Conservation (phyloP, 768 basidiomycete species). For the Leccinum fibrillosum region DNA sequence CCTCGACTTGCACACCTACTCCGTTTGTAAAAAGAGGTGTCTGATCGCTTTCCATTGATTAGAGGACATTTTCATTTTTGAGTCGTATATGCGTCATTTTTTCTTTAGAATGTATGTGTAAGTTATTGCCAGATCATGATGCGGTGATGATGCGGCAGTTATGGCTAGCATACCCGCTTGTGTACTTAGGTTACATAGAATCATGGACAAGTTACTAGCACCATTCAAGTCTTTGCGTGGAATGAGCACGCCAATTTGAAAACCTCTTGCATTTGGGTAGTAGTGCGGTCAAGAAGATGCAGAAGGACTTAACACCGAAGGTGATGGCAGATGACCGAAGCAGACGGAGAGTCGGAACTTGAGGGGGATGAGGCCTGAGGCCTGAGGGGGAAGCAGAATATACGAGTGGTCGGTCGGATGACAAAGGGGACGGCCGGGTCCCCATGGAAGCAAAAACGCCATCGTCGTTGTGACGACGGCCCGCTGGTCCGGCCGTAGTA, state of each 20-base stretch:
- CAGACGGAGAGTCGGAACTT: too few relatives aligned
- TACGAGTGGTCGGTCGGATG: too few relatives aligned
- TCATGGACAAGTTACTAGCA: not conserved
- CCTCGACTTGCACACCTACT: conserved; percentile 2
- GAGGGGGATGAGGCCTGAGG: too few relatives aligned
- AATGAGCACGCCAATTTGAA: not conserved
- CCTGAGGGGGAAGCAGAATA: too few relatives aligned
- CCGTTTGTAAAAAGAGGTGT: not conserved
- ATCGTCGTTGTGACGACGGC: too few relatives aligned
- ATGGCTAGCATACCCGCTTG: not conserved
- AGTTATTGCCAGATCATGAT: not conserved
- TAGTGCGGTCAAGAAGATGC: not conserved
- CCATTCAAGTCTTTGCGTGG: not conserved
- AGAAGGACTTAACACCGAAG: too few relatives aligned
- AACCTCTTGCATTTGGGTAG: not conserved
- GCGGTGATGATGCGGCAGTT: not conserved
- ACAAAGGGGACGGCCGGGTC: too few relatives aligned
- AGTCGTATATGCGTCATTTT: not conserved
- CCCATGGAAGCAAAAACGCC: too few relatives aligned
- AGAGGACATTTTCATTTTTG: too few relatives aligned
- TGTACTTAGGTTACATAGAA: not conserved
- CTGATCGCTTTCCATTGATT: not conserved
- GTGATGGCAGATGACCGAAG: too few relatives aligned
- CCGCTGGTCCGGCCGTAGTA: not conserved
- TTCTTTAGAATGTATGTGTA: not conserved